Conservation (phyloP, 2,329 filamentous ascomycete genomes). For the Pezizomycotina sp. region DNA sequence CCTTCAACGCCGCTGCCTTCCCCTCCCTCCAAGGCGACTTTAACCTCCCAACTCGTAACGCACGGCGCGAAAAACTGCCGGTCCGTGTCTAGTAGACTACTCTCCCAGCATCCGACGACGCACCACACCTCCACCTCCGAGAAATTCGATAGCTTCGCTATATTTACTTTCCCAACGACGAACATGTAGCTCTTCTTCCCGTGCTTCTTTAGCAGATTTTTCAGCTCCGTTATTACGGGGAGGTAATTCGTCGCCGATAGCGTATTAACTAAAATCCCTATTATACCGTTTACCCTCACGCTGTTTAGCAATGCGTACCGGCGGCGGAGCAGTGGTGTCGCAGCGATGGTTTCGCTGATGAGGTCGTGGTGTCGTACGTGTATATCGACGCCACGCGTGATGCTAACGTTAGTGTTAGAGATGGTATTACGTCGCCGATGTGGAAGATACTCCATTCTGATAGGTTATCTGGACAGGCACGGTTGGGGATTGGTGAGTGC, state of each 20-base stretch:
- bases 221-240: constrained; percentile 57
- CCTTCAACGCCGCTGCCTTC: constrained; percentile 69
- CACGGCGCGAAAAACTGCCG: constrained; percentile 77
- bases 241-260: constrained; percentile 85
- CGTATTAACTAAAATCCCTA: constrained; percentile 92
- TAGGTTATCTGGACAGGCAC: constrained; percentile 40
- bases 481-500: constrained; percentile 66
- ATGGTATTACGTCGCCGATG: constrained; percentile 61
- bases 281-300: constrained; percentile 63
- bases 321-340: constrained; percentile 46
- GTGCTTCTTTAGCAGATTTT: constrained; percentile 52
- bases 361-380: constrained; percentile 30
- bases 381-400: constrained; percentile 44
- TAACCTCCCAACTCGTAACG: constrained; percentile 87
- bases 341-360: constrained; percentile 35
- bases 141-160: constrained; percentile 93
- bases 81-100: constrained; percentile 67
- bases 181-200: constrained; percentile 95
- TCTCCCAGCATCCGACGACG: constrained; percentile 96
- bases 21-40: constrained; percentile 55
- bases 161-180: constrained; percentile 90
- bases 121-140: constrained; percentile 92
- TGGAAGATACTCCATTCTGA: constrained; percentile 57
- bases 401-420: constrained; percentile 72
- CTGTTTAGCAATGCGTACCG: constrained; percentile 76